phyloP scores from a whole-genome alignment of 139 green algal species.

The Yamagishiella unicocca region DNA sequence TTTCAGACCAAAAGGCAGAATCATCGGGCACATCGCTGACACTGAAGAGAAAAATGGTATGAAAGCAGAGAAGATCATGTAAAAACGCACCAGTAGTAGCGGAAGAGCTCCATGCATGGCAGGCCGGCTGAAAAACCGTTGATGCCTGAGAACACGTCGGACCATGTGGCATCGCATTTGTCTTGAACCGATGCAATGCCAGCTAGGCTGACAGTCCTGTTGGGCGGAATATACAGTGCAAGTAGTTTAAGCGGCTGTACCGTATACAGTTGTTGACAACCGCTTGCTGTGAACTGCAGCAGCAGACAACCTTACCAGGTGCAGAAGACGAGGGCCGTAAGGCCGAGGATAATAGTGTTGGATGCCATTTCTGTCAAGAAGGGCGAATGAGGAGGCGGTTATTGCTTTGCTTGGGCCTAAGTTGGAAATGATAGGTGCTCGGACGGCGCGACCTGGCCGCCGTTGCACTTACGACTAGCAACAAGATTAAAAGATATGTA shows the following conservation, averaged over 20 bases:
- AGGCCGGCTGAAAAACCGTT: constrained; percentile 5
- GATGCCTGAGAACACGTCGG: neutral
- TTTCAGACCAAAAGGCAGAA: no score
- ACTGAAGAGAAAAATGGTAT: neutral
- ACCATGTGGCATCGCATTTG: constrained; percentile 5
- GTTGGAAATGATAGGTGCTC: no score
- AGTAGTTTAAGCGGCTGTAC: neutral
- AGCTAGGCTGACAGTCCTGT: constrained; percentile 28
- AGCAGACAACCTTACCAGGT: constrained; percentile 20
- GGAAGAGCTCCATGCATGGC: constrained; percentile 35
- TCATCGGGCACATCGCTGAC: no score
- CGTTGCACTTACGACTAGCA: no score
- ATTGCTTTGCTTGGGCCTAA: no score
- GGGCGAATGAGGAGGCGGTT: no score
- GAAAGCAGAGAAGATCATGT: neutral
- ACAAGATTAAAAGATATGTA: no score
- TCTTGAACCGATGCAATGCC: constrained; percentile 37
- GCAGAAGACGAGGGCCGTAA: constrained; percentile 35
- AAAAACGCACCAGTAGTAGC: constrained; percentile 39
- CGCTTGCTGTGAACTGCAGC: no score
- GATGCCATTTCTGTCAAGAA: neutral
- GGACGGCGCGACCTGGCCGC: no score
- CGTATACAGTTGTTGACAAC: neutral
- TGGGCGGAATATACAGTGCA: neutral
- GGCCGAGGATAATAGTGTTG: neutral